A percentile compares a stretch with the other conserved stretches of the same genome.
Evolutionary conservation across 2,329 filamentous ascomycete species (phyloP).

Genomic region (Fusarium sarcochroum): DNA sequence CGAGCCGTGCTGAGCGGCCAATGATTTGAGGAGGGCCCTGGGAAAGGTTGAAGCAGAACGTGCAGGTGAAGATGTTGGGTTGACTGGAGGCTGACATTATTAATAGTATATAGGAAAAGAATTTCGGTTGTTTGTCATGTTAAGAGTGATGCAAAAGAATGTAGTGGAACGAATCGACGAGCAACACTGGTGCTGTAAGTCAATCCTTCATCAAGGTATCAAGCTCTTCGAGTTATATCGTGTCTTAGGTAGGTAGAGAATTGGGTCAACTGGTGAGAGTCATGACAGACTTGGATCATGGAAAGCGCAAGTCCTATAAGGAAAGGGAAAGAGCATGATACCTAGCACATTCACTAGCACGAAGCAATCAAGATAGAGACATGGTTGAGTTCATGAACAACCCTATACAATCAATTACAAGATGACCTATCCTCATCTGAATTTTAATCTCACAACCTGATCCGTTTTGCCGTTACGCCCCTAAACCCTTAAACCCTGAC

Average conservation of each 20-base stretch:
- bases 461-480: constrained; percentile 47
- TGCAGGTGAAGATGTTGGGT: constrained; percentile 64
- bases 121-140: constrained; percentile 2
- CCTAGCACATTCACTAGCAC: neutral
- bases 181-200: neutral
- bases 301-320: constrained; percentile 6
- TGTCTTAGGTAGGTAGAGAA: neutral
- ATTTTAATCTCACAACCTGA: constrained; percentile 46
- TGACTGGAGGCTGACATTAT: constrained; percentile 27
- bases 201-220: neutral
- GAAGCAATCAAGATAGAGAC: neutral
- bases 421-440: constrained; percentile 39
- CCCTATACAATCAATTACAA: constrained; percentile 30
- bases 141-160: constrained; percentile 14
- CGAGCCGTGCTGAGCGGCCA: constrained; percentile 63
- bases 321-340: neutral
- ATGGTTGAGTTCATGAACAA: constrained; percentile 19
- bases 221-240: neutral
- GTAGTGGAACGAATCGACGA: neutral
- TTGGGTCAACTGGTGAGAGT: neutral
- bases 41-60: constrained; percentile 66
- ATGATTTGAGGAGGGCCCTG: constrained; percentile 57
- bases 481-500: constrained; percentile 30
- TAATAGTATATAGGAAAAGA: neutral
- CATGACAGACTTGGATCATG: neutral